phyloP scores from a whole-genome alignment of 2,329 filamentous ascomycete species.

The Colletotrichum cuscutae region DNA sequence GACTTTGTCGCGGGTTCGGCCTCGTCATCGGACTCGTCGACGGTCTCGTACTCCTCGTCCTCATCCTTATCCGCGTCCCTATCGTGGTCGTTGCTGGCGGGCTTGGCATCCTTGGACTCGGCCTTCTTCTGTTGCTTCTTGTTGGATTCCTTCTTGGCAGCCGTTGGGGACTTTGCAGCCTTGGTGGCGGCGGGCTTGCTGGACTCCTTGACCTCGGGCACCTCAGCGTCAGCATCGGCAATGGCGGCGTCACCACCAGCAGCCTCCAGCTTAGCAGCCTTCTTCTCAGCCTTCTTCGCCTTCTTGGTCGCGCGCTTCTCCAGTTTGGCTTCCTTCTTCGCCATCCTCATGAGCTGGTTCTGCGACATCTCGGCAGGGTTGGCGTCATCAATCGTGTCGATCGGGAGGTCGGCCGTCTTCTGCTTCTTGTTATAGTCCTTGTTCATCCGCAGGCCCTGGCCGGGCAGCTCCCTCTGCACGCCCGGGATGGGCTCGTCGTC shows the following conservation, averaged over 20 bases:
- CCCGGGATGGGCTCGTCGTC: slow-evolving; percentile 59
- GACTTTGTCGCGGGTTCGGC: slow-evolving; percentile 2
- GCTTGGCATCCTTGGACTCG: slow-evolving; percentile 37
- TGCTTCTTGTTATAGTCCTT: slow-evolving; percentile 67
- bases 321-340: slow-evolving; percentile 44
- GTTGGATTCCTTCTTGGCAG: slow-evolving; percentile 52
- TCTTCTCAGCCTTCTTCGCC: slow-evolving; percentile 45
- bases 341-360: slow-evolving; percentile 34
- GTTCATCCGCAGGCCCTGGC: slow-evolving; percentile 68
- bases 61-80: slow-evolving; percentile 25
- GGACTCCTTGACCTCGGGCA: slow-evolving; percentile 62
- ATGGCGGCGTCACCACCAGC: slow-evolving; percentile 48
- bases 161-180: slow-evolving; percentile 58
- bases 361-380: slow-evolving; percentile 37
- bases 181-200: slow-evolving; percentile 60
- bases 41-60: slow-evolving; percentile 33
- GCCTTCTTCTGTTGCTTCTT: slow-evolving; percentile 50
- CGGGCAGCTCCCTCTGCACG: slow-evolving; percentile 69
- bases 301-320: slow-evolving; percentile 60
- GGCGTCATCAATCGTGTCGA: slow-evolving; percentile 32
- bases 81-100: slow-evolving; percentile 25
- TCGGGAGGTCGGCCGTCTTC: slow-evolving; percentile 46
- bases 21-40: slow-evolving; percentile 7
- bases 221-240: neutral
- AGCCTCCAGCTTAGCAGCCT: slow-evolving; percentile 37